Evolutionary conservation across 805 yeast species (phyloP).

Genomic region (Barnettozyma sp.): DNA sequence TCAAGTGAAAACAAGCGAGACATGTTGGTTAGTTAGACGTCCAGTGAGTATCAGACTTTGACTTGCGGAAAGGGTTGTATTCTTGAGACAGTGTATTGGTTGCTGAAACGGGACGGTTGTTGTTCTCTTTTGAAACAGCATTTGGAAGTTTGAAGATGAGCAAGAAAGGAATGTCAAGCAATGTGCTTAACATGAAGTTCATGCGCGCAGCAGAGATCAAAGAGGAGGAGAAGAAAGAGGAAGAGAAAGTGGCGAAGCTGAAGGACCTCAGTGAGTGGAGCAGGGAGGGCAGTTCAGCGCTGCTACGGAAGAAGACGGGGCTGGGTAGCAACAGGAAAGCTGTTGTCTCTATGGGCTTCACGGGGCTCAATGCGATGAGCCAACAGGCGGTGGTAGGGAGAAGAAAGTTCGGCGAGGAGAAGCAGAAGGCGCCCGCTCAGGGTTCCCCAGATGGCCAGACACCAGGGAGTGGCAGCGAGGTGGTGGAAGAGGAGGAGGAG

Average conservation of each 20-base stretch:
- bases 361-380: constrained; percentile 29
- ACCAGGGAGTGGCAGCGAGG: constrained; percentile 8
- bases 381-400: constrained; percentile 22
- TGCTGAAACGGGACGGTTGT: neutral
- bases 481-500: constrained; percentile 6
- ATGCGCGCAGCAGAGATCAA: constrained; percentile 41
- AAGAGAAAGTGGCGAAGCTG: constrained; percentile 31
- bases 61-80: no score
- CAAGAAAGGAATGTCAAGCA: constrained; percentile 42
- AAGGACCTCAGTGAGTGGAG: constrained; percentile 36
- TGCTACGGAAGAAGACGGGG: no score
- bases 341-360: constrained; percentile 35
- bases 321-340: no score
- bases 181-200: constrained; percentile 79
- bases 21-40: no score
- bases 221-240: constrained; percentile 29
- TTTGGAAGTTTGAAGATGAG: constrained; percentile 5
- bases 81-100: no score
- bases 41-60: no score
- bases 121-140: neutral
- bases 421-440: no score
- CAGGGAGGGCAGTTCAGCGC: no score
- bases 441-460: no score
- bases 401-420: constrained; percentile 24
- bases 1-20: no score